Evolutionary conservation across 2,329 filamentous ascomycete genomes (phyloP).

Genomic region (Colletotrichum falcatum): DNA sequence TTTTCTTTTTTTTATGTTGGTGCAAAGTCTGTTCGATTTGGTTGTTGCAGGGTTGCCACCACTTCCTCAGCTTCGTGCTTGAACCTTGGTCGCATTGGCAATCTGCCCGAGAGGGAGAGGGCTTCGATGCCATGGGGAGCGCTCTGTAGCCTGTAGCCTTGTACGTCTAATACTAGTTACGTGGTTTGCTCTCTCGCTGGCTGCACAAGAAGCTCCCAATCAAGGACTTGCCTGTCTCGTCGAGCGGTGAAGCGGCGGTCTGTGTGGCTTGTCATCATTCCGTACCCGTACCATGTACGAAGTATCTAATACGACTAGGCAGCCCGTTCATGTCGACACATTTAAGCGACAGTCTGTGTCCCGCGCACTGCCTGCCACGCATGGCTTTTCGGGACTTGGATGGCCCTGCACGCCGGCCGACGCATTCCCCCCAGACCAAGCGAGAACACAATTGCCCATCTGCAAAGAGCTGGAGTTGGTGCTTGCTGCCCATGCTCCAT

Average conservation of each 20-base stretch:
- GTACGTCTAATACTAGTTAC: constrained; percentile 1
- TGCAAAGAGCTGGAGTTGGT: constrained; percentile 11
- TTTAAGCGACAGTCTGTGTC: constrained; percentile 27
- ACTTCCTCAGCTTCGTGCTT: constrained; percentile 34
- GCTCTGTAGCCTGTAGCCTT: constrained; percentile 22
- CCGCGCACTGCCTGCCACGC: constrained; percentile 32
- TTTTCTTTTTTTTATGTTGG: background rate
- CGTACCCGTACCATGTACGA: background rate
- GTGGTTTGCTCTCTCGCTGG: constrained; percentile 11
- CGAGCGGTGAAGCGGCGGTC: constrained; percentile 32
- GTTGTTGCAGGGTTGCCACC: constrained; percentile 21
- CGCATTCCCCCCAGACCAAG: constrained; percentile 31
- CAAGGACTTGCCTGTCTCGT: constrained; percentile 37
- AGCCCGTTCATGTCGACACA: constrained; percentile 16
- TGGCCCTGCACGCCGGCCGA: constrained; percentile 26
- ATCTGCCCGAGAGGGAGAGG: constrained; percentile 27
- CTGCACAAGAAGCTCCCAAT: constrained; percentile 18
- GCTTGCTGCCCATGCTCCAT: background rate
- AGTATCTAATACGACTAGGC: background rate
- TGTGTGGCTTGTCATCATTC: constrained; percentile 16
- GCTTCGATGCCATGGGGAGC: constrained; percentile 17
- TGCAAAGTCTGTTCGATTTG: background rate
- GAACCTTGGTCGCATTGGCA: constrained; percentile 31
- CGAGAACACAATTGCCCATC: background rate
- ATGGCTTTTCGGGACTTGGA: constrained; percentile 37